Evolutionary conservation across 192 early-diverging fungal genomes (phyloP).

Genomic region (Linderina pennispora): DNA sequence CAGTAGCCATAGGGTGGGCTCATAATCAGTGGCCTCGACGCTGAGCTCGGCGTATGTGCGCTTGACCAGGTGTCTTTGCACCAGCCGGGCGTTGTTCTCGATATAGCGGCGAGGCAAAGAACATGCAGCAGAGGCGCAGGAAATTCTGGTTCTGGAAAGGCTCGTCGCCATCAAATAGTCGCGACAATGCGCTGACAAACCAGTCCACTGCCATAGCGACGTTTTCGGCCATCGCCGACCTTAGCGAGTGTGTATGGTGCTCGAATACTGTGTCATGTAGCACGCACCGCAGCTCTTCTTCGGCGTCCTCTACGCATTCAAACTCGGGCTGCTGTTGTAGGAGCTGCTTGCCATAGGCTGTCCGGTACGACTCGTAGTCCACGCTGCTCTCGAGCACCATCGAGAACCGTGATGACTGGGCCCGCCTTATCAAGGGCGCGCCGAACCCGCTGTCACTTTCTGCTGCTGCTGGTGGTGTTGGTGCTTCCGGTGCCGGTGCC

Average conservation of each 20-base stretch:
- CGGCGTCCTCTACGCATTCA: slow-evolving; percentile 35
- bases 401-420: slow-evolving; percentile 36
- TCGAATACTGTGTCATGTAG: slow-evolving; percentile 34
- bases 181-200: slow-evolving; percentile 33
- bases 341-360: slow-evolving; percentile 15
- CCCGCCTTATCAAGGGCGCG: slow-evolving; percentile 5
- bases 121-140: slow-evolving; percentile 42
- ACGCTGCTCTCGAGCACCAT: slow-evolving; percentile 34
- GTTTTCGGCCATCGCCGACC: slow-evolving; percentile 27
- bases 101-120: slow-evolving; percentile 44
- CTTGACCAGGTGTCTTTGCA: slow-evolving; percentile 43
- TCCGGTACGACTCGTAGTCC: slow-evolving; percentile 38
- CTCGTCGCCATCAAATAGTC: slow-evolving; percentile 37
- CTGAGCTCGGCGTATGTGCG: slow-evolving; percentile 39
- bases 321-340: slow-evolving; percentile 36
- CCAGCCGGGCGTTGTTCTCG: slow-evolving; percentile 43
- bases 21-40: slow-evolving; percentile 12
- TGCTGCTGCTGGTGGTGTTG: not conserved
- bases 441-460: too few relatives aligned
- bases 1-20: slow-evolving; percentile 31
- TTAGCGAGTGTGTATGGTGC: slow-evolving; percentile 1
- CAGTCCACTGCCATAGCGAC: slow-evolving; percentile 43
- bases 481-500: not conserved
- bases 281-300: slow-evolving; percentile 31
- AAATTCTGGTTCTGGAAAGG: slow-evolving; percentile 44